phyloP scores from a whole-genome alignment of 2,329 filamentous ascomycete species.

The Botrytis pseudocinerea region DNA sequence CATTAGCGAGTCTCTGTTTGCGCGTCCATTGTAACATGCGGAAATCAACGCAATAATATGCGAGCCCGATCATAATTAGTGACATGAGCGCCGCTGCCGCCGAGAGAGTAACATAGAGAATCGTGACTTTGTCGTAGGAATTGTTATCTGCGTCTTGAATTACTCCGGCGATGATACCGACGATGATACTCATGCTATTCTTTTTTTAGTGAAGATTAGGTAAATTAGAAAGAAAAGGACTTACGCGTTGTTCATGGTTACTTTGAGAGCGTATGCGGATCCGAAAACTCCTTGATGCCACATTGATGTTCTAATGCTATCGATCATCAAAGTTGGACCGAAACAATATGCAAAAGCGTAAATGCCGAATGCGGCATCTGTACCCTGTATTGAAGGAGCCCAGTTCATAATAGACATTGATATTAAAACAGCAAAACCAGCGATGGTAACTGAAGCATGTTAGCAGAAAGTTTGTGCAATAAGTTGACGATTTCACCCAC shows the following conservation, averaged over 20 bases:
- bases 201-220: not conserved
- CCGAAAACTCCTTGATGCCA: constrained; percentile 62
- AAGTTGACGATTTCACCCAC: constrained; percentile 37
- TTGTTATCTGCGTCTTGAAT: constrained; percentile 60
- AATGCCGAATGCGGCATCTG: constrained; percentile 59
- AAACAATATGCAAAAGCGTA: constrained; percentile 57
- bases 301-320: constrained; percentile 59
- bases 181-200: constrained; percentile 58
- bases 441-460: constrained; percentile 42
- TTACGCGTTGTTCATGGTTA: constrained; percentile 61
- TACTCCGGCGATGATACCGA: constrained; percentile 57
- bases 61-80: not conserved
- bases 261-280: constrained; percentile 59
- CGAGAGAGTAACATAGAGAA: constrained; percentile 50
- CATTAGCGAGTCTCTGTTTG: constrained; percentile 16
- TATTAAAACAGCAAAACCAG: constrained; percentile 52
- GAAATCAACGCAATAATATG: constrained; percentile 10
- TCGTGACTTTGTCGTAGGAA: constrained; percentile 55
- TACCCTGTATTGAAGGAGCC: constrained; percentile 50
- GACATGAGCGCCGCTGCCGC: not conserved
- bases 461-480: not conserved
- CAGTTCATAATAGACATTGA: constrained; percentile 58
- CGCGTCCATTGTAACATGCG: constrained; percentile 9
- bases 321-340: constrained; percentile 60
- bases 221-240: not conserved